Evolutionary conservation across 1,284 basidiomycete species (phyloP), one percentile per base, ranked within the genome.

Genomic region (Schizophyllum amplum): DNA sequence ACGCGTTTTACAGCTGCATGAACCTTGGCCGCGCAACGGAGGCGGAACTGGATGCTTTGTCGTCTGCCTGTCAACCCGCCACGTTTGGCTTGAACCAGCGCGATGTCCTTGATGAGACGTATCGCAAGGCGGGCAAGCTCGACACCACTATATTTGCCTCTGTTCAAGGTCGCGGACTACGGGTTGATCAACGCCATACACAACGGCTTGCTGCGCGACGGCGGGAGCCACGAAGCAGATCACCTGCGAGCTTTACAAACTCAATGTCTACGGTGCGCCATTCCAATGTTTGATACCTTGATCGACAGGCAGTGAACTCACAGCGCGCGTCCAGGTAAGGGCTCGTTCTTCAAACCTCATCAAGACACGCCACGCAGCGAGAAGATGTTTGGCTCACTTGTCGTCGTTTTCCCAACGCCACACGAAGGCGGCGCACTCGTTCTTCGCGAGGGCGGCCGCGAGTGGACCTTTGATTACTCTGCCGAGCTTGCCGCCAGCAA

Each of bases 331-430:
- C 1, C 42, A 76, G 74, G 68, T 11, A 59, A 70, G 50, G 74
- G 69, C 2, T 69, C 69, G 0, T 77, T 76, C 62, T 77, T 76
- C 68, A 75, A 74, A 54, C 52, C 71, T 0, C 75, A 76, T 64
- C 66, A 71, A 50, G 75, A 76, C 55, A 76, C 74, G 0, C 73
- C 74, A 3, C 69, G 69, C 2, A 61, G 63, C n/a, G 59, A 66
- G 17, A 65, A 63, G 15, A 77, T 75, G 75, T 73, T 78, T 53
- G 76, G 71, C n/a, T 78, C 77, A 1, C 72, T 78, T 13, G 72
- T 79, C 20, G 56, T 78, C 50, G 67, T 75, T 6, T 70, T 70
- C 58, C 73, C 73, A n/a, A 75, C 75, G 0, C 17, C 62, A 0
- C 73, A 79, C 56, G 66, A 72, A 58, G 76, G 77, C 6, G 76